Evolutionary conservation across 805 yeast genomes (phyloP).

Genomic region (Cyberlindnera sargentensis): DNA sequence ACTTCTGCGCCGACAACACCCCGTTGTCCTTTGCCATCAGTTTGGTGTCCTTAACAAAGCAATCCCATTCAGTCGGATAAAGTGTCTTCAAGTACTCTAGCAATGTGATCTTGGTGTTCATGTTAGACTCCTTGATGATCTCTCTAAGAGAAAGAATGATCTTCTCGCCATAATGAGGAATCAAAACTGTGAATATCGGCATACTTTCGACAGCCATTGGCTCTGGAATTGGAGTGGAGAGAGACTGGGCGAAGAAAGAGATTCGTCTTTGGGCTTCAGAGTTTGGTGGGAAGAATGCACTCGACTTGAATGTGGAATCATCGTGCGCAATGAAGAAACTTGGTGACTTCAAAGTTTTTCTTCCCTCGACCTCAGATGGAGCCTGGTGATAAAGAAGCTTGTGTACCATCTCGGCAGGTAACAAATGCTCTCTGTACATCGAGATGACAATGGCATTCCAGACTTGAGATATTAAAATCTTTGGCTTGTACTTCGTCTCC

Average conservation of each 20-base stretch:
- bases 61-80: constrained; percentile 72
- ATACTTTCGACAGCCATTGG: constrained; percentile 58
- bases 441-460: constrained; percentile 85
- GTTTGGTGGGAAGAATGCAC: constrained; percentile 51
- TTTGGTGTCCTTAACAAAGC: constrained; percentile 72
- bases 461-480: constrained; percentile 54
- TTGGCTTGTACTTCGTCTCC: constrained; percentile 36
- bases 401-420: constrained; percentile 67
- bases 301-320: constrained; percentile 57
- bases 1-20: constrained; percentile 19
- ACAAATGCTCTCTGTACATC: constrained; percentile 73
- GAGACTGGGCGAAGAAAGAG: constrained; percentile 84
- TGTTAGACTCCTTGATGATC: constrained; percentile 62
- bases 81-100: constrained; percentile 72
- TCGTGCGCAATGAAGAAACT: constrained; percentile 77
- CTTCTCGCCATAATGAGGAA: constrained; percentile 86
- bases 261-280: constrained; percentile 79
- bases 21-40: constrained; percentile 51
- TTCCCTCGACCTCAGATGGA: constrained; percentile 26
- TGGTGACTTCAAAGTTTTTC: constrained; percentile 53
- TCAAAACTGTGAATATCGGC: constrained; percentile 79
- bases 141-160: constrained; percentile 70
- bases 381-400: constrained; percentile 47
- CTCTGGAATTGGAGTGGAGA: constrained; percentile 79
- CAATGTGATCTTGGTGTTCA: constrained; percentile 65